Conservation (phyloP, 1,139 yeast species). For the Meyerozyma sp. region DNA sequence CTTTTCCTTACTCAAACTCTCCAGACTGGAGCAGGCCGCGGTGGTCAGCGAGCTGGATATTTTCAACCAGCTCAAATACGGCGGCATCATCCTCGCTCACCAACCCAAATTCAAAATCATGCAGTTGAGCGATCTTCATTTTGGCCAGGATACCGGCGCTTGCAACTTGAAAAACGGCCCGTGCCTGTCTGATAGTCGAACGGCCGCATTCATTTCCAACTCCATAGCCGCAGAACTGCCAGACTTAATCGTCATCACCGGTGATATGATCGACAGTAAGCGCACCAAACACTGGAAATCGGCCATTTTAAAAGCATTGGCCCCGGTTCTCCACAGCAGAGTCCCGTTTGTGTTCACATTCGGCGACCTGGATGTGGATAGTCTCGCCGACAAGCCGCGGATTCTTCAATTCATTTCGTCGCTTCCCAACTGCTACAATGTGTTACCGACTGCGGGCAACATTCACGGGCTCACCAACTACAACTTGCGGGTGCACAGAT, state of each 20-base stretch:
- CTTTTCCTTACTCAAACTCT: constrained; percentile 8
- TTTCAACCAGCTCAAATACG: constrained; percentile 2
- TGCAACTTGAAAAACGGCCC: constrained; percentile 12
- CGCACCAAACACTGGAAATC: constrained; percentile 25
- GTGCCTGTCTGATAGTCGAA: constrained; percentile 25
- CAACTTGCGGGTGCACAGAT: constrained; percentile 16
- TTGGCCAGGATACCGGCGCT: constrained; percentile 26
- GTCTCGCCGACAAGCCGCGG: constrained; percentile 3
- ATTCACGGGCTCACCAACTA: constrained; percentile 36
- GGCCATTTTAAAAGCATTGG: constrained; percentile 30
- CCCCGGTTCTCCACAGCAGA: constrained; percentile 25
- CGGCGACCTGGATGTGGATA: constrained; percentile 26
- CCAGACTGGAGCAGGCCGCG: neutral
- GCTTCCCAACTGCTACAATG: constrained; percentile 36
- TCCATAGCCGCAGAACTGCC: constrained; percentile 26
- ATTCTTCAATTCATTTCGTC: constrained; percentile 21
- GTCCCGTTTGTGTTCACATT: constrained; percentile 35
- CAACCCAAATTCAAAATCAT: constrained; percentile 23
- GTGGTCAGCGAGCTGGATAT: constrained; percentile 2
- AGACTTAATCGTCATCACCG: constrained; percentile 36
- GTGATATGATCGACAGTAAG: constrained; percentile 31
- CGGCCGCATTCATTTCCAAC: constrained; percentile 24
- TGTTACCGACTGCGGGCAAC: constrained; percentile 9
- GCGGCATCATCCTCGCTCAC: constrained; percentile 4
- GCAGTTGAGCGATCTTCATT: constrained; percentile 39